phyloP scores from a whole-genome alignment of 164 flowering plant genomes.

The Saururus chinensis region DNA sequence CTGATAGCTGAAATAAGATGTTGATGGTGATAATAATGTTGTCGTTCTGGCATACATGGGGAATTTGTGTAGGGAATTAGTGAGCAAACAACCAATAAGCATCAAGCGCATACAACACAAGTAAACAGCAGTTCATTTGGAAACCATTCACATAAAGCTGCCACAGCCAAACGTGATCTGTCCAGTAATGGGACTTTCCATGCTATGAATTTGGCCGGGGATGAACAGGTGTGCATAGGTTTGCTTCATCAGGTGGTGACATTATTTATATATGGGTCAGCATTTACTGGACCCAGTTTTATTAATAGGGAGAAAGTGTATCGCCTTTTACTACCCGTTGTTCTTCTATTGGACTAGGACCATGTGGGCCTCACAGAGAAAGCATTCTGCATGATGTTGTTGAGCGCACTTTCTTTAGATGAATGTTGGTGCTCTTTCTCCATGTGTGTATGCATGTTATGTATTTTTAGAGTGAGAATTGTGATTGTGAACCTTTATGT shows the following conservation, averaged over 20 bases:
- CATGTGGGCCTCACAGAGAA: no score
- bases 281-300: no score
- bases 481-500: no score
- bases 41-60: constrained; percentile 10
- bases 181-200: constrained; percentile 41
- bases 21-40: neutral
- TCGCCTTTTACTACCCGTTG: no score
- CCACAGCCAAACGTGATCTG: constrained; percentile 28
- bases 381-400: no score
- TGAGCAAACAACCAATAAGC: constrained; percentile 45
- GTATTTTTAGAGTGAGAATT: no score
- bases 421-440: no score
- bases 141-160: constrained; percentile 35
- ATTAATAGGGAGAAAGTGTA: no score
- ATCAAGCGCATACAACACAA: constrained; percentile 24
- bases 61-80: constrained; percentile 31
- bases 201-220: constrained; percentile 7
- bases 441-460: no score
- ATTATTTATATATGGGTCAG: no score
- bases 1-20: neutral
- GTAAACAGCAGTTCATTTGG: constrained; percentile 31
- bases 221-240: constrained; percentile 35
- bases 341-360: no score
- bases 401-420: no score
- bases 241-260: neutral